phyloP scores from a whole-genome alignment of 805 yeast genomes.

The Blastobotrys chiropterorum region DNA sequence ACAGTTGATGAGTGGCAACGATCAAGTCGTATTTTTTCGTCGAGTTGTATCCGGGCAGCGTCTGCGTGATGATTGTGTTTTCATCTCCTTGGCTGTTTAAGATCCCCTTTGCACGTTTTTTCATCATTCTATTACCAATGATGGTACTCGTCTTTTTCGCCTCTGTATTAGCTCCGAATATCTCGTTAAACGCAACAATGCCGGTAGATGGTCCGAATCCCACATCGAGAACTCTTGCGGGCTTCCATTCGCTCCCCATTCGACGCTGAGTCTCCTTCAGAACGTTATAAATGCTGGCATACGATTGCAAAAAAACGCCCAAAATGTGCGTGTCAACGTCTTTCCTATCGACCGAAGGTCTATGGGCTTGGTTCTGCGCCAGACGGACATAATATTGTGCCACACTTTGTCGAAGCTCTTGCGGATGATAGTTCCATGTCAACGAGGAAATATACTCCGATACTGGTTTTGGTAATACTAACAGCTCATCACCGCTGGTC shows the following conservation, averaged over 20 bases:
- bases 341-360: constrained; percentile 31
- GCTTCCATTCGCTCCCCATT: constrained; percentile 45
- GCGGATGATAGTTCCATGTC: constrained; percentile 59
- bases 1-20: constrained; percentile 72
- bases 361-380: constrained; percentile 48
- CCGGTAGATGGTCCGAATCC: constrained; percentile 94
- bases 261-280: constrained; percentile 59
- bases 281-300: constrained; percentile 61
- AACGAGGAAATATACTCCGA: constrained; percentile 57
- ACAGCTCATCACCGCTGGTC: constrained; percentile 42
- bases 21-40: constrained; percentile 67
- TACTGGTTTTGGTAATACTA: constrained; percentile 51
- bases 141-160: constrained; percentile 72
- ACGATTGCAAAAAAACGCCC: constrained; percentile 73
- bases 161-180: constrained; percentile 41
- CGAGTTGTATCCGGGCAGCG: constrained; percentile 37
- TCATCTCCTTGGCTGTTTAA: constrained; percentile 54
- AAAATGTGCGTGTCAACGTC: constrained; percentile 74
- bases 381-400: constrained; percentile 49
- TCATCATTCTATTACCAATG: constrained; percentile 68
- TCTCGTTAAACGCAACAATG: constrained; percentile 76
- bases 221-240: constrained; percentile 64
- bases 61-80: constrained; percentile 49
- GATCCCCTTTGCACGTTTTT: constrained; percentile 68
- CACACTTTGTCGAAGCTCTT: constrained; percentile 54